Evolutionary conservation across 768 basidiomycete genomes (phyloP), one percentile per base, ranked within the genome.

Genomic region (Rhodotorula babjevae): DNA sequence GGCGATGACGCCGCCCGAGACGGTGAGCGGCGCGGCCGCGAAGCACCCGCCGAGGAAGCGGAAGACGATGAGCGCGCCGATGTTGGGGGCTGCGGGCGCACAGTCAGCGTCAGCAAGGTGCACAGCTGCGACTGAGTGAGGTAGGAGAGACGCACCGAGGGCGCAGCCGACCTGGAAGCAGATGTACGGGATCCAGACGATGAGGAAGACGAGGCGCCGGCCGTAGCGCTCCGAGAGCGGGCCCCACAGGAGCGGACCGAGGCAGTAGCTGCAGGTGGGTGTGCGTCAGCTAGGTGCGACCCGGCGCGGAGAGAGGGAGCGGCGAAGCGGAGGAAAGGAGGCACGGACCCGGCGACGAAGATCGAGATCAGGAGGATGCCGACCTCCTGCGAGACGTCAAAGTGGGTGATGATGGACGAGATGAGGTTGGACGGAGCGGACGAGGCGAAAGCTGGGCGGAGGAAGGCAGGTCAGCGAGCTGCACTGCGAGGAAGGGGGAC

Each of bases 331-430:
- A 33, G 21, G 21, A 15, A 19, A 36, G 4, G 33, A 11, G 21
- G 70, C 76, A 77, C 14, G 23, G 18, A 56, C 31, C 60, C 60
- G 16, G 78, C 75, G 29, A 80, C 77, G 33, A 78, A 80, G 49
- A 80, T 42, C 21, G 79, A 47, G 62, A 80, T 78, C 12, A 74
- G 58, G 36, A 80, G 71, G 19, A 75, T 63, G 18, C 74, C 78
- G 60, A 80, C 77, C 55, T 79, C 77, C 52, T 71, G 63, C 16
- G 71, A 72, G 23, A 80, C 68, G 40, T 62, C 61, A 58, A 72
- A 79, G 64, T 79, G 62, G 0, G 21, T 63, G 23, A 72, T 65
- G 73, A 79, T 78, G 3, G 71, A 58, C 1, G 76, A 68, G 23
- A 79, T 67, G n/a, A 78, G 58, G 50, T 70, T 67, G 1, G 74